These are phyloP conservation scores for Diaporthe nobilis DNA, from an alignment of 2,329 filamentous ascomycete species.

Conservation along the genomic window DNA sequence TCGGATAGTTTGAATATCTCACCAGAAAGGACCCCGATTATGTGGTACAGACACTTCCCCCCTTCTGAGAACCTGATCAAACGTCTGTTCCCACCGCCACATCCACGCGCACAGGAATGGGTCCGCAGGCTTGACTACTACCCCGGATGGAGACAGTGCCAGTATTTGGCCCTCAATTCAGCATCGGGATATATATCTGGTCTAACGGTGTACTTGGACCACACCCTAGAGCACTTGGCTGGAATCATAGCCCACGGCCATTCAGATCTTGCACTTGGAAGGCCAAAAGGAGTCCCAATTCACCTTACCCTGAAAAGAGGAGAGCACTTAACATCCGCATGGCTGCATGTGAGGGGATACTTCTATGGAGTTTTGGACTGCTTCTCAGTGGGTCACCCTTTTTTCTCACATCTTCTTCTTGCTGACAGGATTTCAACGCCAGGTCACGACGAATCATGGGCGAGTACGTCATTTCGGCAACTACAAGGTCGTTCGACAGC, in stretches of 20 bases:
- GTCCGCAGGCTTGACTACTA: conserved; percentile 17
- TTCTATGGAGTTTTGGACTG: not conserved
- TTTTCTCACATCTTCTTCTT: not conserved
- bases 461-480: conserved; percentile 3
- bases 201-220: conserved; percentile 15
- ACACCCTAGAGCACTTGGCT: not conserved
- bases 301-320: not conserved
- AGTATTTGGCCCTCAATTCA: conserved; percentile 16
- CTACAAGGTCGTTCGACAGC: not conserved
- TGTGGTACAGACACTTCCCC: not conserved
- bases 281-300: not conserved
- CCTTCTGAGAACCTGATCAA: not conserved
- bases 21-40: not conserved
- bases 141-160: conserved; percentile 23
- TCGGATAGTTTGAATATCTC: not conserved
- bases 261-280: not conserved
- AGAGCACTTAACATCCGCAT: conserved; percentile 13
- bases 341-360: not conserved
- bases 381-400: not conserved
- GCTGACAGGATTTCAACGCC: not conserved
- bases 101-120: not conserved
- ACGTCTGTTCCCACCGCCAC: conserved; percentile 5
- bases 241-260: conserved; percentile 14
- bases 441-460: conserved; percentile 10
- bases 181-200: conserved; percentile 10